phyloP scores from a whole-genome alignment of 139 green algal species.

The Coelastrella sp. region DNA sequence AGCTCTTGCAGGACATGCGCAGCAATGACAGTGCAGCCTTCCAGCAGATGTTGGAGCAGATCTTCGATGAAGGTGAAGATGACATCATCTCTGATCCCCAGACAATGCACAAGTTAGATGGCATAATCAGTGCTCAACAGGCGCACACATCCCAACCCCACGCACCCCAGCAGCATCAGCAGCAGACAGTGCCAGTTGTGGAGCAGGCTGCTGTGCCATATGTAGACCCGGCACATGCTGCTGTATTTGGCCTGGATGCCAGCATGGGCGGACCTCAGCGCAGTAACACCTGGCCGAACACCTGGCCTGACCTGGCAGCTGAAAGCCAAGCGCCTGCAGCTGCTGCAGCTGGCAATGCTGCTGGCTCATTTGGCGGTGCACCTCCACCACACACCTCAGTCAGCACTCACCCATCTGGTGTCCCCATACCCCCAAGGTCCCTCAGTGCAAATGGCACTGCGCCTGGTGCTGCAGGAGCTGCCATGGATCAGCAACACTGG shows the following conservation, averaged over 20 bases:
- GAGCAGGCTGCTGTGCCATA: background rate
- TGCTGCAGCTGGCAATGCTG: background rate
- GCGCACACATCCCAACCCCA: background rate
- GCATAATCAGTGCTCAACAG: background rate
- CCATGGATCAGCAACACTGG: background rate
- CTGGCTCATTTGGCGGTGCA: background rate
- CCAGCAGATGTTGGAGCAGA: constrained; percentile 19
- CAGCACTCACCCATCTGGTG: background rate
- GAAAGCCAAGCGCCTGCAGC: background rate
- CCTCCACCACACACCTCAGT: background rate
- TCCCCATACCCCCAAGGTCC: background rate
- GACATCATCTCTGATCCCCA: constrained; percentile 12
- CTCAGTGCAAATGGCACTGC: background rate
- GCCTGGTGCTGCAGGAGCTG: constrained; percentile 4
- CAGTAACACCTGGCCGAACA: constrained; percentile 28
- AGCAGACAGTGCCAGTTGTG: background rate
- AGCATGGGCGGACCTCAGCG: background rate
- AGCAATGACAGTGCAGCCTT: constrained; percentile 43
- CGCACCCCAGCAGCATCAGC: background rate
- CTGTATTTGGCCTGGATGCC: constrained; percentile 1
- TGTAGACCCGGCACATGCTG: background rate
- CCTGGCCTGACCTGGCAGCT: constrained; percentile 17
- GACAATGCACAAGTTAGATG: background rate
- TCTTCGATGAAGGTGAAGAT: constrained; percentile 20
- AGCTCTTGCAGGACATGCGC: constrained; percentile 31